A percentile compares a stretch with the other conserved stretches of the same genome.
Evolutionary conservation across 2,329 filamentous ascomycete species (phyloP).

Genomic region (Microdochium trichocladiopsis): DNA sequence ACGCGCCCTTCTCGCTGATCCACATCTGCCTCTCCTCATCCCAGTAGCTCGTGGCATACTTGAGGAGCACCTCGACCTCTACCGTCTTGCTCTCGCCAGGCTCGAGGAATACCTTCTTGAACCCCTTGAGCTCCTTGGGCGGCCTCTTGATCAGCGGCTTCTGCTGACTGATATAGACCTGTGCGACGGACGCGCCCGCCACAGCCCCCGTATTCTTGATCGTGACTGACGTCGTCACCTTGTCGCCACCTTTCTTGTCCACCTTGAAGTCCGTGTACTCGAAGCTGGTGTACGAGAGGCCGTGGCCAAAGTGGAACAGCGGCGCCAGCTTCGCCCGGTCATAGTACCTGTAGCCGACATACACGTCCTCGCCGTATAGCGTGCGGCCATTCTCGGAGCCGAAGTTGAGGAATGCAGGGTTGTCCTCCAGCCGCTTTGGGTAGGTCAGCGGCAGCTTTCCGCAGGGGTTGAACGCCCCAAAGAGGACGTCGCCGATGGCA

Average conservation of each 20-base stretch:
- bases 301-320: constrained; percentile 67
- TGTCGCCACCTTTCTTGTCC: constrained; percentile 21
- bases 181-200: constrained; percentile 57
- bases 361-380: constrained; percentile 65
- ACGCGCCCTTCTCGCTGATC: constrained; percentile 59
- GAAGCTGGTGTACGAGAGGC: constrained; percentile 67
- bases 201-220: constrained; percentile 48
- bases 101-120: constrained; percentile 55
- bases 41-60: constrained; percentile 53
- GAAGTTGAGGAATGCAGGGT: constrained; percentile 67
- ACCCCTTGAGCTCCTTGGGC: constrained; percentile 64
- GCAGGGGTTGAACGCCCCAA: constrained; percentile 56
- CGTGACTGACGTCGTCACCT: constrained; percentile 25
- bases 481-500: constrained; percentile 59
- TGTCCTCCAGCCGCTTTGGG: constrained; percentile 55
- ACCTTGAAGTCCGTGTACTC: constrained; percentile 48
- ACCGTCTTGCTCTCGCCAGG: constrained; percentile 47
- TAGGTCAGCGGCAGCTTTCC: constrained; percentile 67
- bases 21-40: constrained; percentile 51
- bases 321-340: constrained; percentile 53
- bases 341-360: constrained; percentile 68
- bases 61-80: constrained; percentile 32
- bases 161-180: constrained; percentile 55
- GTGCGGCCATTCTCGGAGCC: constrained; percentile 63
- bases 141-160: constrained; percentile 49